Evolutionary conservation across 768 basidiomycete species (phyloP).

Genomic region (Collybiopsis luxurians): DNA sequence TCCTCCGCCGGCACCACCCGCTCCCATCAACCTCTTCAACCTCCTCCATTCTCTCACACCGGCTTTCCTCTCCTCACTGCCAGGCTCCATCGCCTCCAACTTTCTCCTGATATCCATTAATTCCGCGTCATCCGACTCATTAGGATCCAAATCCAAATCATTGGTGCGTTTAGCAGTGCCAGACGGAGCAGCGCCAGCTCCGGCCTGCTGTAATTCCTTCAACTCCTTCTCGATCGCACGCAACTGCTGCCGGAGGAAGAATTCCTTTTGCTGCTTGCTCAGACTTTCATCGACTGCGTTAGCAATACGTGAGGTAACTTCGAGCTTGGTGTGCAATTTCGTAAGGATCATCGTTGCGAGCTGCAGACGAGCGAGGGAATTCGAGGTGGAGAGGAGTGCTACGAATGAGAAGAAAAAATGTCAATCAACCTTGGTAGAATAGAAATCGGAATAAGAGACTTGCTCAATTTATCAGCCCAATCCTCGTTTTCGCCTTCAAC

Average conservation of each 20-base stretch:
- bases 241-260: slow-evolving; percentile 81
- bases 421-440: too few relatives aligned
- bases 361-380: slow-evolving; percentile 59
- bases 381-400: slow-evolving; percentile 63
- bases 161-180: slow-evolving; percentile 22
- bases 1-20: slow-evolving; percentile 4
- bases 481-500: slow-evolving; percentile 40
- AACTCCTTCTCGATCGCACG: slow-evolving; percentile 79
- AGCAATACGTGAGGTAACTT: slow-evolving; percentile 80
- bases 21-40: slow-evolving; percentile 48
- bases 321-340: slow-evolving; percentile 75
- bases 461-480: slow-evolving; percentile 71
- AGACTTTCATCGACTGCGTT: slow-evolving; percentile 78
- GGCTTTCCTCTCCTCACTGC: slow-evolving; percentile 79
- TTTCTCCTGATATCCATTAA: slow-evolving; percentile 67
- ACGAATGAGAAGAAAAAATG: too few relatives aligned
- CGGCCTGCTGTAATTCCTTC: slow-evolving; percentile 43
- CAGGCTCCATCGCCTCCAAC: slow-evolving; percentile 71
- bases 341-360: slow-evolving; percentile 69
- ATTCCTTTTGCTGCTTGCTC: slow-evolving; percentile 88
- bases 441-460: too few relatives aligned
- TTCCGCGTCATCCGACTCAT: slow-evolving; percentile 79
- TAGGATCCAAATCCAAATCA: slow-evolving; percentile 64
- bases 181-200: slow-evolving; percentile 14
- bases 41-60: slow-evolving; percentile 82